phyloP scores from a whole-genome alignment of 306 rosid species.

The Argentina anserina region DNA sequence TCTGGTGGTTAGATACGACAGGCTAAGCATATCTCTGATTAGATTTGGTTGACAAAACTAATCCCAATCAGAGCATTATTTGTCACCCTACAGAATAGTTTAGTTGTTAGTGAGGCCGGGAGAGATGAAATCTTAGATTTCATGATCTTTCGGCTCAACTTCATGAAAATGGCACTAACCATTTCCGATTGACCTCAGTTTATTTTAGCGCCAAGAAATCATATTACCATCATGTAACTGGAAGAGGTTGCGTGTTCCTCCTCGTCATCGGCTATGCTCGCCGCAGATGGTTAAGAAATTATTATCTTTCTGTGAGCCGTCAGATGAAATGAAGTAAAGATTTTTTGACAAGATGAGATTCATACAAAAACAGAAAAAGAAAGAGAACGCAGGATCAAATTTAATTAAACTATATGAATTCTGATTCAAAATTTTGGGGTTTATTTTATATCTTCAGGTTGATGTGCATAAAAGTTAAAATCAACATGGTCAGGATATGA shows the following conservation, averaged over 20 bases:
- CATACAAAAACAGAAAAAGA: neutral
- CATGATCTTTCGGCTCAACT: neutral
- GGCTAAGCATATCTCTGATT: slow-evolving; percentile 2
- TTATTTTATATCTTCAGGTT: neutral
- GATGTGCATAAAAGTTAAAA: neutral
- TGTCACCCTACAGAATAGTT: neutral
- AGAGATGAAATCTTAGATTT: neutral
- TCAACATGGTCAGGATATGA: neutral
- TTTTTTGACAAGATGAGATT: neutral
- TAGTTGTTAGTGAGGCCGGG: neutral
- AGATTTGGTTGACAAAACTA: slow-evolving; percentile 16
- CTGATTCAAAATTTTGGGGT: neutral
- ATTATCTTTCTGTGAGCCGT: no score
- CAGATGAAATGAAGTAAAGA: neutral
- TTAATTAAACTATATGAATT: neutral
- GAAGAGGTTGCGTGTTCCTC: neutral
- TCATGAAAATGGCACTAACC: neutral
- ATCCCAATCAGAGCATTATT: neutral
- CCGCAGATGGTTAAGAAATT: no score
- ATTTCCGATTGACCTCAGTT: neutral
- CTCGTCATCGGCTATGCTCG: no score
- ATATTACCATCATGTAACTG: no score
- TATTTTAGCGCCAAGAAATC: no score
- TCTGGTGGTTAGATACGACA: slow-evolving; percentile 1
- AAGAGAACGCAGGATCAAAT: neutral